Percentiles rank a stretch among this genome's conserved stretches.
phyloP scores from a whole-genome alignment of 768 basidiomycete species.

The Trametes maxima region DNA sequence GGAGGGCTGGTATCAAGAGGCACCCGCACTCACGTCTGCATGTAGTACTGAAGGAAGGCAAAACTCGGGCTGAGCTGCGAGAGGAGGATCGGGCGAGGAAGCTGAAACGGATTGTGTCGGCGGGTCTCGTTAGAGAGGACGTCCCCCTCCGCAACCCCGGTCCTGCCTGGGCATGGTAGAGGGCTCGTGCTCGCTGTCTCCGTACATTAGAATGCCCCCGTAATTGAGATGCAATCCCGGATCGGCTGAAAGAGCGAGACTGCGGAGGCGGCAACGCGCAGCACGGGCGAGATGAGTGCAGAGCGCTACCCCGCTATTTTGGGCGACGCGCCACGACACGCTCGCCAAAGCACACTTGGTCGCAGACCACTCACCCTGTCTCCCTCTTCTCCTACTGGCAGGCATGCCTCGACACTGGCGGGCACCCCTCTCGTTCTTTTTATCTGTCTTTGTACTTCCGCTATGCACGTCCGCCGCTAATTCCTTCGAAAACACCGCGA shows the following conservation, averaged over 20 bases:
- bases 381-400: slow-evolving; percentile 11
- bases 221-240: not conserved
- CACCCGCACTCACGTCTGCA: slow-evolving; percentile 76
- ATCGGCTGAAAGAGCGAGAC: not conserved
- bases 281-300: not conserved
- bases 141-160: slow-evolving; percentile 74
- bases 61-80: slow-evolving; percentile 69
- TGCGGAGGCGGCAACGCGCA: slow-evolving; percentile 8
- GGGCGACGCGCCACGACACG: slow-evolving; percentile 24
- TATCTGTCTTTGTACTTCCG: slow-evolving; percentile 49
- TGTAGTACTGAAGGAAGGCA: slow-evolving; percentile 80
- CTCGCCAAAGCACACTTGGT: slow-evolving; percentile 22
- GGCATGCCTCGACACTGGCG: slow-evolving; percentile 21
- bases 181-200: slow-evolving; percentile 4
- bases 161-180: slow-evolving; percentile 79
- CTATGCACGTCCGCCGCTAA: slow-evolving; percentile 44
- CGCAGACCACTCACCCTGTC: slow-evolving; percentile 7
- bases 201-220: slow-evolving; percentile 17
- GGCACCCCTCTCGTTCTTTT: slow-evolving; percentile 39
- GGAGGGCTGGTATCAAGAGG: slow-evolving; percentile 73
- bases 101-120: slow-evolving; percentile 77
- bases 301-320: slow-evolving; percentile 16
- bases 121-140: slow-evolving; percentile 79
- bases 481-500: slow-evolving; percentile 85
- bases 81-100: slow-evolving; percentile 64